These are phyloP conservation scores for Xenosphaeropsis pyriputrescens DNA, from an alignment of 2,329 filamentous ascomycete genomes.

Conservation along the genomic window DNA sequence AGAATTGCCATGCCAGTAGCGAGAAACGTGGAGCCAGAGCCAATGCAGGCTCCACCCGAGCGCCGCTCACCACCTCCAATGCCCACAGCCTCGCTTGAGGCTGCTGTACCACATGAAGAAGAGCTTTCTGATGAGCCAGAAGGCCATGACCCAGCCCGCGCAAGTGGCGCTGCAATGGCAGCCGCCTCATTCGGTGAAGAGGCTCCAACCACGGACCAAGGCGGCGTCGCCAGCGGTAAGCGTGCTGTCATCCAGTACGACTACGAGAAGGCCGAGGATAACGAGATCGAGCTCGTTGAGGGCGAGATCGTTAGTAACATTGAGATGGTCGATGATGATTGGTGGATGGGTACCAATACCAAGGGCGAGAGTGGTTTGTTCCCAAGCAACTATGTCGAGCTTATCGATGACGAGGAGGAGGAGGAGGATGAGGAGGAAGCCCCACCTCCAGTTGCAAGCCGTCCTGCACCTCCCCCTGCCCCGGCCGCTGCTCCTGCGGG, in stretches of 20 bases:
- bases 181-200: constrained; percentile 27
- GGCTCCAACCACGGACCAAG: constrained; percentile 22
- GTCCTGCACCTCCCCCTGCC: constrained; percentile 24
- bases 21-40: constrained; percentile 37
- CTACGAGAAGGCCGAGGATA: constrained; percentile 95
- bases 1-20: constrained; percentile 76
- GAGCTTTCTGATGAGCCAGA: constrained; percentile 51
- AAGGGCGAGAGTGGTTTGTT: constrained; percentile 80
- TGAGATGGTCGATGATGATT: constrained; percentile 95
- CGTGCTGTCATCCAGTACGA: constrained; percentile 80
- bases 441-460: constrained; percentile 10
- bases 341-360: constrained; percentile 93
- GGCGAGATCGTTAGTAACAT: constrained; percentile 83
- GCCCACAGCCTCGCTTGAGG: constrained; percentile 47
- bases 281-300: constrained; percentile 83
- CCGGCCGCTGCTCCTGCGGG: constrained; percentile 22
- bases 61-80: constrained; percentile 38
- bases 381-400: constrained; percentile 92
- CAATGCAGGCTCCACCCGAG: constrained; percentile 32
- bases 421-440: constrained; percentile 14
- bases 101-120: constrained; percentile 46
- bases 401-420: constrained; percentile 48
- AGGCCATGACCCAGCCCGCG: constrained; percentile 42
- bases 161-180: constrained; percentile 39
- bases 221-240: constrained; percentile 40